phyloP scores from a whole-genome alignment of 805 yeast species.

The Kodamaea kaohsiungensis region DNA sequence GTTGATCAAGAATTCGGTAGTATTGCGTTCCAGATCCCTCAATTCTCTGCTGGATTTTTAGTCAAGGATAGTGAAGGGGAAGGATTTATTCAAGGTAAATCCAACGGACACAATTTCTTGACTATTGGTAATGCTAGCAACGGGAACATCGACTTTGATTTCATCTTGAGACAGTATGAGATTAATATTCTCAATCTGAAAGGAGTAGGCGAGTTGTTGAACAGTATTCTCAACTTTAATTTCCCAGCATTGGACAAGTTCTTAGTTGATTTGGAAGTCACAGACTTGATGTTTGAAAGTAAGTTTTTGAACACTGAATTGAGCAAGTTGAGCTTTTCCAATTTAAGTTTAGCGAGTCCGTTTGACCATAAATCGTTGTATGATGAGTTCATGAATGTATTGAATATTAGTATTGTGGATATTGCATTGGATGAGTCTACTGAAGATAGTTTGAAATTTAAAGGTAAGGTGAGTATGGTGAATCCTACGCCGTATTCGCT shows the following conservation, averaged over 20 bases:
- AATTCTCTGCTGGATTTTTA: neutral
- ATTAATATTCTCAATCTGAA: constrained; percentile 13
- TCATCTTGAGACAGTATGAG: constrained; percentile 11
- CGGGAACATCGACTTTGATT: constrained; percentile 7
- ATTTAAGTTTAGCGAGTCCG: neutral
- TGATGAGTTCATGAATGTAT: constrained; percentile 7
- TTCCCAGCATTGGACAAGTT: neutral
- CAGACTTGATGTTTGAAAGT: constrained; percentile 15
- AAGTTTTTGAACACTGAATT: constrained; percentile 3
- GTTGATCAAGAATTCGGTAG: neutral
- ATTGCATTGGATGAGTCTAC: constrained; percentile 28
- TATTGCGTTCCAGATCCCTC: constrained; percentile 5
- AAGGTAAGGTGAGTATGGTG: constrained; percentile 26
- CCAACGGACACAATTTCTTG: constrained; percentile 11
- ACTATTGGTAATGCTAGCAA: neutral
- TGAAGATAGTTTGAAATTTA: neutral
- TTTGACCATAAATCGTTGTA: constrained; percentile 1
- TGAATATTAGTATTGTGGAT: constrained; percentile 16
- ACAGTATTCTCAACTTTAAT: constrained; percentile 11
- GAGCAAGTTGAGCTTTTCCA: constrained; percentile 5
- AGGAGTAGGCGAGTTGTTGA: constrained; percentile 17
- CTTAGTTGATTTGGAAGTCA: constrained; percentile 14
- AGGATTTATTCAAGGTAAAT: constrained; percentile 11
- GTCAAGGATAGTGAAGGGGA: constrained; percentile 7
- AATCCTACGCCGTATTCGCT: constrained; percentile 35